Percentiles rank a stretch among this genome's conserved stretches.
Evolutionary conservation across 345 rosid genomes (phyloP).

Genomic region (Melaleuca alternifolia): DNA sequence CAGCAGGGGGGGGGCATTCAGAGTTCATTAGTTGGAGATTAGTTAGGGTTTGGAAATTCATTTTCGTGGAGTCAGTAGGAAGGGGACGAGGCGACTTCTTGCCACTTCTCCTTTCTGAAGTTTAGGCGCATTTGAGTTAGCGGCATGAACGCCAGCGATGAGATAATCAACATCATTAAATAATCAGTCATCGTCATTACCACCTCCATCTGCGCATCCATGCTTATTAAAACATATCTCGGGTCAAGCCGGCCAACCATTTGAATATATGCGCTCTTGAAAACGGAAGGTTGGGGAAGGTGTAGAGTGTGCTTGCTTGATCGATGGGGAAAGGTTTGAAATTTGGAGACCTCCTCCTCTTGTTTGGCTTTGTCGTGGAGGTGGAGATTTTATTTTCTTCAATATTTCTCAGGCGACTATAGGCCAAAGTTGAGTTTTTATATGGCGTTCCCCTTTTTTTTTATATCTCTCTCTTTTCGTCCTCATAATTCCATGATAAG

Average conservation of each 20-base stretch:
- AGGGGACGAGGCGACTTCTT: background rate
- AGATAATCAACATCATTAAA: background rate
- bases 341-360: background rate
- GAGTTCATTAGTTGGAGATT: background rate
- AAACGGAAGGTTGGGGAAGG: background rate
- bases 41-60: background rate
- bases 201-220: background rate
- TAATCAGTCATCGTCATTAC: background rate
- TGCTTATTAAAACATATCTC: background rate
- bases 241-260: background rate
- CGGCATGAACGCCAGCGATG: background rate
- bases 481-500: background rate
- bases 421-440: background rate
- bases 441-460: background rate
- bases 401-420: background rate
- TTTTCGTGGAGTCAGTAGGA: background rate
- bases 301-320: background rate
- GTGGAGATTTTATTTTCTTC: background rate
- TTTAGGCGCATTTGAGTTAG: background rate
- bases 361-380: background rate
- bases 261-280: background rate
- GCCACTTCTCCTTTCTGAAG: background rate
- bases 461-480: background rate
- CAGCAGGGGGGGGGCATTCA: background rate
- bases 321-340: background rate